phyloP scores from a whole-genome alignment of 805 yeast genomes.

The Schwanniomyces occidentalis region DNA sequence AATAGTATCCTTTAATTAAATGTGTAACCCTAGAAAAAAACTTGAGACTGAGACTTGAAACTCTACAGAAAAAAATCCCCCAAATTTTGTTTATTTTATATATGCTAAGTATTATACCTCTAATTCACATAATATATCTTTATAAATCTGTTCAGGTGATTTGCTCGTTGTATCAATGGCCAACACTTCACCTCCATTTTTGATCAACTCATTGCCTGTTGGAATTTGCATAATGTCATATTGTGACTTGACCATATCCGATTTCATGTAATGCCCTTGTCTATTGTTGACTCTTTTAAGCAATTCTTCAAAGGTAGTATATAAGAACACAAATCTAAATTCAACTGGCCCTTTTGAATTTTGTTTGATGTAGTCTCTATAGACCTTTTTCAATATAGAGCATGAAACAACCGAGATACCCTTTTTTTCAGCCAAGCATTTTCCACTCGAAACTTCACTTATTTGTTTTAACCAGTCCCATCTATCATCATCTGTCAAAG shows the following conservation, averaged over 20 bases:
- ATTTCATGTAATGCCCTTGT: constrained; percentile 82
- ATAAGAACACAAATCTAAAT: constrained; percentile 65
- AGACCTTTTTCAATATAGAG: constrained; percentile 75
- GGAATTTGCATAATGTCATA: constrained; percentile 77
- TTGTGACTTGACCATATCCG: constrained; percentile 80
- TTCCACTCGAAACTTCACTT: constrained; percentile 37
- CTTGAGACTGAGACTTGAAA: no score
- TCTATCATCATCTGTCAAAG: constrained; percentile 86
- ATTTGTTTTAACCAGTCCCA: constrained; percentile 82
- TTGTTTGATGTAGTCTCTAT: constrained; percentile 61
- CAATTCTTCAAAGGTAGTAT: constrained; percentile 63
- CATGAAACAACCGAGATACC: constrained; percentile 66
- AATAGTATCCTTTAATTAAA: no score
- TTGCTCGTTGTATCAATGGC: constrained; percentile 36
- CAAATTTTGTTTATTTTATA: no score
- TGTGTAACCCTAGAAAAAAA: no score
- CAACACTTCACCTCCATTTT: constrained; percentile 37
- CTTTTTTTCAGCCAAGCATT: constrained; percentile 31
- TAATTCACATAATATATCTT: constrained; percentile 14
- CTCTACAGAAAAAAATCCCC: no score
- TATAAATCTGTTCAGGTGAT: constrained; percentile 25
- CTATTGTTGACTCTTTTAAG: constrained; percentile 61
- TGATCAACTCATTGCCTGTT: constrained; percentile 32
- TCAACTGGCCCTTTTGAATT: constrained; percentile 25
- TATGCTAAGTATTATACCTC: background rate